Base-by-base conservation (phyloP, 768 basidiomycete species). In the Cyclocybe cylindracea region DNA sequence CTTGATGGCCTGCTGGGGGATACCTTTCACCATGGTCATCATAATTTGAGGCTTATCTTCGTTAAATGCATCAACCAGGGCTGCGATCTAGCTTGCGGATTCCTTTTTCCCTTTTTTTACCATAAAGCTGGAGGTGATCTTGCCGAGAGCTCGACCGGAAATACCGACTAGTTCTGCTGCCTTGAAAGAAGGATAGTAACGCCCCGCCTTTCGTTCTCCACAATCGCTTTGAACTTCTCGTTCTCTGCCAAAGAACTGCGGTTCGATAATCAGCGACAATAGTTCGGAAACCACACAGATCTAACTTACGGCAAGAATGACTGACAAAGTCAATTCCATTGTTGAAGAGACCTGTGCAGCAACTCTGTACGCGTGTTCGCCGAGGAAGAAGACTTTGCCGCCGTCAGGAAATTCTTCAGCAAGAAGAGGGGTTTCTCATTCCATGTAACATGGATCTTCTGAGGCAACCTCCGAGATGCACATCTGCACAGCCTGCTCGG, bases 311-410 rank as follows among this genome's bases (percentile, higher is more conserved):
- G 94, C 95, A 51, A 98, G 80, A 39, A 91, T 71, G 43, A 98
- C 89, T 8, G 92, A 87, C 10, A 98, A 71, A 1, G 83, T 75
- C 2, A 79, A 77, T 3, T 89, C 82, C 0, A 80, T 80, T 0
- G 93, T 91, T 0, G 72, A 79, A 36, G 84, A 79, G 9, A 99
- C 92, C 61, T 94, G 90, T 0, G 95, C 94, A 10, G 96, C 93
- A 2, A 91, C 87, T n/a, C 97, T 96, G 63, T 96, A 99, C 0
- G 91, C 93, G 65, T 93, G 87, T 62, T 91, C 88, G 11, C 96
- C 95, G 6, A 98, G 78, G 84, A 98, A 98, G 72, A 99, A 97
- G 24, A 98, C 90, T 64, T 88, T 91, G 66, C 85, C 89, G 1
- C 89, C 91, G 0, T 83, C 84, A 0, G 95, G 94, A 71, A 92